Evolutionary conservation across 2,329 filamentous ascomycete genomes (phyloP).

Genomic region (Sporothrix globosa): DNA sequence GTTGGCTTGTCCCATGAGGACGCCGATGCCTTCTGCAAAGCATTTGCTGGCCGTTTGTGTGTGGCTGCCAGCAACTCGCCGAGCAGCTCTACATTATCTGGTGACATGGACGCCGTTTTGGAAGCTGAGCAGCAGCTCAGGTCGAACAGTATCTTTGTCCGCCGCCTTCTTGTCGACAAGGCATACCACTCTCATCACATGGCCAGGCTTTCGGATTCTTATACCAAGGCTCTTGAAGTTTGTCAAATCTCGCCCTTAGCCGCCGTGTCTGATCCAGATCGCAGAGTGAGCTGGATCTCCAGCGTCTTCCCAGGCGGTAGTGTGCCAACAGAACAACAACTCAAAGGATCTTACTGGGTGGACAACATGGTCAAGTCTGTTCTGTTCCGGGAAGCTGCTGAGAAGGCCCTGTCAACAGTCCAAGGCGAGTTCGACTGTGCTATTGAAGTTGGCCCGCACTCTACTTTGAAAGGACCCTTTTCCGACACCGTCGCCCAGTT

Average conservation of each 20-base stretch:
- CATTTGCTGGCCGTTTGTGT: slow-evolving; percentile 6
- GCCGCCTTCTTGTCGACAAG: slow-evolving; percentile 44
- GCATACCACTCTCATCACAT: slow-evolving; percentile 48
- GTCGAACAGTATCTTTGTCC: slow-evolving; percentile 38
- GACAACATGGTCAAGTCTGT: slow-evolving; percentile 42
- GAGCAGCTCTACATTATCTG: slow-evolving; percentile 51
- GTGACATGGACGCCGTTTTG: slow-evolving; percentile 39
- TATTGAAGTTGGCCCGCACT: slow-evolving; percentile 42
- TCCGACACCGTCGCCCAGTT: slow-evolving; percentile 25
- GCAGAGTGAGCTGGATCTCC: slow-evolving; percentile 31
- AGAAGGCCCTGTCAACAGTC: slow-evolving; percentile 29
- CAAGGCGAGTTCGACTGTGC: slow-evolving; percentile 43
- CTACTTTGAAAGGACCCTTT: slow-evolving; percentile 37
- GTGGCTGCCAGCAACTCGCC: slow-evolving; percentile 33
- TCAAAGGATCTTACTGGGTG: slow-evolving; percentile 41
- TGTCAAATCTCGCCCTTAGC: slow-evolving; percentile 25
- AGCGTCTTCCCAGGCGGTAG: slow-evolving; percentile 38
- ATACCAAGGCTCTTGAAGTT: slow-evolving; percentile 34
- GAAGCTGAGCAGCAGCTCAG: slow-evolving; percentile 39
- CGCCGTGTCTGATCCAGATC: neutral
- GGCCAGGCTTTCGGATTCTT: slow-evolving; percentile 38
- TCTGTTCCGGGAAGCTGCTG: slow-evolving; percentile 36
- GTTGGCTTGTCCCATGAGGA: slow-evolving; percentile 45
- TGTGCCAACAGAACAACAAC: slow-evolving; percentile 29
- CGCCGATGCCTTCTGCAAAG: slow-evolving; percentile 42